Conservation (phyloP, 768 basidiomycete species). For the Agrocybe praecox region DNA sequence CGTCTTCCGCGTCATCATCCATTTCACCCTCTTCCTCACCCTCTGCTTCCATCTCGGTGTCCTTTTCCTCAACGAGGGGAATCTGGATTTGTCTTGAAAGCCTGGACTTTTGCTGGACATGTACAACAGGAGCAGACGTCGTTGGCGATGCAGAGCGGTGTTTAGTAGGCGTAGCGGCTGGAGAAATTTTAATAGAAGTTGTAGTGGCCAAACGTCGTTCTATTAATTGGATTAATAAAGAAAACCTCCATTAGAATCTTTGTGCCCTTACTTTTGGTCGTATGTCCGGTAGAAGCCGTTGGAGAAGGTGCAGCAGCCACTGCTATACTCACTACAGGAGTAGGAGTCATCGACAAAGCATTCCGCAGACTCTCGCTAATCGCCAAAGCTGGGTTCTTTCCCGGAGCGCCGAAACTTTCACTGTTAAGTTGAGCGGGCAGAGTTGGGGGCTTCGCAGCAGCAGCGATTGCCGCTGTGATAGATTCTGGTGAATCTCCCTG, state of each 20-base stretch:
- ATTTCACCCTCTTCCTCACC: conserved; percentile 44
- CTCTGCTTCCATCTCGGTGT: conserved; percentile 43
- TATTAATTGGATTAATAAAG: conserved; percentile 13
- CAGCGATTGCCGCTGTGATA: conserved; percentile 15
- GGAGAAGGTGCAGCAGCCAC: conserved; percentile 22
- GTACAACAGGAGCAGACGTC: conserved; percentile 30
- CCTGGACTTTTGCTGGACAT: conserved; percentile 43
- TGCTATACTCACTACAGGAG: conserved; percentile 27
- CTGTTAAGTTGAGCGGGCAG: conserved; percentile 14
- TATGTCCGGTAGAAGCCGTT: conserved; percentile 27
- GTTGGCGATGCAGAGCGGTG: conserved; percentile 48
- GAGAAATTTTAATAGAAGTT: conserved; percentile 44
- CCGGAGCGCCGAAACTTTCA: conserved; percentile 25
- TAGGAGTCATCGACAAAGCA: conserved; percentile 37
- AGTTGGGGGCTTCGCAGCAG: conserved; percentile 16
- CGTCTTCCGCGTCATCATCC: conserved; percentile 39
- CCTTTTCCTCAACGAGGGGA: conserved; percentile 31
- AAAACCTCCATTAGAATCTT: not conserved
- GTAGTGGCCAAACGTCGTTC: conserved; percentile 42
- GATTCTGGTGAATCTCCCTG: conserved; percentile 47
- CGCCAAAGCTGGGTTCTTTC: conserved; percentile 37
- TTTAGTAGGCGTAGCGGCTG: conserved; percentile 37
- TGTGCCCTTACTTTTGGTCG: conserved; percentile 41
- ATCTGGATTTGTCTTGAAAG: conserved; percentile 48
- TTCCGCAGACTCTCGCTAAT: conserved; percentile 46